phyloP scores from a whole-genome alignment of 2,329 filamentous ascomycete species.

The Arthroderma sp. region DNA sequence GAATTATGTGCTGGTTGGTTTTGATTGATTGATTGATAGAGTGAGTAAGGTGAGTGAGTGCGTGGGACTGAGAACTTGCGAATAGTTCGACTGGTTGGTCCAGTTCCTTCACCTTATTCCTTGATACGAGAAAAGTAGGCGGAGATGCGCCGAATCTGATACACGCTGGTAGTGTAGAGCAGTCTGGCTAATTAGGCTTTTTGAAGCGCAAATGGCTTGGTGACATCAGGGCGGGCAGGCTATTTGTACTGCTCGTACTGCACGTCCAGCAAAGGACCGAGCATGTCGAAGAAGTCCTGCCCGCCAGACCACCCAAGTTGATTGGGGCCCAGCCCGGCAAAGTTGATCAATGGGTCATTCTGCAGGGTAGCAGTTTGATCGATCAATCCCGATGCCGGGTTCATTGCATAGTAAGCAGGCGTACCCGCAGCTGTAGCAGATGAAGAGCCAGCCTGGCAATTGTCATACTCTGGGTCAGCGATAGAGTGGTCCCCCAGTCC shows the following conservation, averaged over 20 bases:
- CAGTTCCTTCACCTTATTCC: slow-evolving; percentile 1
- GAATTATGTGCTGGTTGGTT: not conserved
- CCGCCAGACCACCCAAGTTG: slow-evolving; percentile 17
- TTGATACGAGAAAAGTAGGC: not conserved
- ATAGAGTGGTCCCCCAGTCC: slow-evolving; percentile 6
- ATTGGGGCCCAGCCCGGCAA: slow-evolving; percentile 16
- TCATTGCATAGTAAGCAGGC: slow-evolving; percentile 10
- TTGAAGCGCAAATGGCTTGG: not conserved
- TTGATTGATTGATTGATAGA: not conserved
- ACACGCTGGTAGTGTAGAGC: not conserved
- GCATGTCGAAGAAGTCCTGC: slow-evolving; percentile 18
- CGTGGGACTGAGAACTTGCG: slow-evolving; percentile 1
- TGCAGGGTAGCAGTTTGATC: slow-evolving; percentile 6
- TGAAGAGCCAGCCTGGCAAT: slow-evolving; percentile 4
- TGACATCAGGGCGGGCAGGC: not conserved
- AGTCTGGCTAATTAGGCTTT: not conserved
- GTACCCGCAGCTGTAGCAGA: slow-evolving; percentile 8
- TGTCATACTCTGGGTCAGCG: slow-evolving; percentile 6
- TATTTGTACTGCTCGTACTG: slow-evolving; percentile 17
- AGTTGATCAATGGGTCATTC: slow-evolving; percentile 16
- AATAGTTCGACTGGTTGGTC: not conserved
- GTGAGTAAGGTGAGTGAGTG: not conserved
- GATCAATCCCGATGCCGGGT: not conserved
- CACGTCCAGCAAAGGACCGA: slow-evolving; percentile 16
- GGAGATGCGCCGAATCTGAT: not conserved